These are phyloP conservation scores for Solanum tacnaense DNA, from an alignment of 257 asterid genomes.

Conservation along the genomic window DNA sequence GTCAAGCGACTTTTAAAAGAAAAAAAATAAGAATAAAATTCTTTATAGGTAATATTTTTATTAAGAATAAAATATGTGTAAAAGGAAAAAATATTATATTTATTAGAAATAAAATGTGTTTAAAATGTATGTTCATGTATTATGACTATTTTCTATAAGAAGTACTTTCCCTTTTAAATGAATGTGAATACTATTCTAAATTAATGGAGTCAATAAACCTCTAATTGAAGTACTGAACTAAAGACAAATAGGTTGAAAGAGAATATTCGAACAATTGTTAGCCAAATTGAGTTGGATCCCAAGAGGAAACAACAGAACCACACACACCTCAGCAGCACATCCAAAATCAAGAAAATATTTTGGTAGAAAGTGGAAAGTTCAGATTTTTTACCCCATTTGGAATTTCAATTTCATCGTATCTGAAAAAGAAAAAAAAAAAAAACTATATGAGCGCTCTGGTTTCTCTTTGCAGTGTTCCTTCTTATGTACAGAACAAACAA, in stretches of 20 bases:
- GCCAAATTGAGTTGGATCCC: not conserved
- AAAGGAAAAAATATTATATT: no score
- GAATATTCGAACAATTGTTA: not conserved
- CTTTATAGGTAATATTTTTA: not conserved
- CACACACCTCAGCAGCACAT: not conserved
- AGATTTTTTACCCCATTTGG: not conserved
- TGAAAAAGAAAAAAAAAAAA: not conserved
- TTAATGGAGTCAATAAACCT: no score
- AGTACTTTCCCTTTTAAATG: not conserved
- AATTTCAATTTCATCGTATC: not conserved
- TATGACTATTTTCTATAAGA: not conserved
- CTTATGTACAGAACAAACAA: not conserved
- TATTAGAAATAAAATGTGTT: no score
- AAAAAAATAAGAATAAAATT: no score
- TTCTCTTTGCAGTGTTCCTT: not conserved
- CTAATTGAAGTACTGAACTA: not conserved
- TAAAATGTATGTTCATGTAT: no score
- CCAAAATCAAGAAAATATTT: not conserved
- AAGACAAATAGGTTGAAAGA: not conserved
- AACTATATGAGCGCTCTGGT: not conserved
- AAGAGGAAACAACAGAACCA: not conserved
- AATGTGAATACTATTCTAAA: not conserved
- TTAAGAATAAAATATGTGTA: not conserved
- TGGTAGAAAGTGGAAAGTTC: not conserved
- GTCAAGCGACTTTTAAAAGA: no score